Base-by-base conservation (phyloP, 306 rosid genomes). In the Urtica urens region DNA sequence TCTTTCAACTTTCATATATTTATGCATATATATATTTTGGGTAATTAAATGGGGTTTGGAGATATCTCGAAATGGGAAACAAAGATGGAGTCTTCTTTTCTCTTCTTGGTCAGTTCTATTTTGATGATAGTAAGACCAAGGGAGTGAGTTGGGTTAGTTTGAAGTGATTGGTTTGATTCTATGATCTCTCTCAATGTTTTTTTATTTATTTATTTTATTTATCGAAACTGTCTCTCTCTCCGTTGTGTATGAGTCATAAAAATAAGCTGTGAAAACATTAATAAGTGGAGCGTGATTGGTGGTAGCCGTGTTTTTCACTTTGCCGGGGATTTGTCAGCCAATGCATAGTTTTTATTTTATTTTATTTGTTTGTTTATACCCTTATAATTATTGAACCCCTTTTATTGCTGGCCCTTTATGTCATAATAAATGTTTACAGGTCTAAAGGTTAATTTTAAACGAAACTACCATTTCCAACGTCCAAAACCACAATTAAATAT, bases 271-370 rank as follows among this genome's bases (percentile, higher is more conserved):
- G n/a, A n/a, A n/a, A n/a, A n/a, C 2, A 35, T 35, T 2, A 35
- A 35, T 78, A 38, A 67, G 15, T 7, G 23, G 34, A 64, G 70
- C 90, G 90, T 82, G 88, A 79, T 77, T 68, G 67, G 72, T 64
- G 73, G 56, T 47, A 23, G 38, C 33, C 3, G 1, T 28, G 37
- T 19, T 30, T 72, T 60, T 26, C 57, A 59, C 51, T 57, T 33
- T 51, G 55, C 24, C 38, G 67, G 65, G 65, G 46, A 2, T 66
- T 34, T 34, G 68, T 25, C 64, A 43, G 59, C 38, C 16, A 19
- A 13, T 33, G 34, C 37, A 16, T 38, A 7, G 4, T 16, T 43
- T 30, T 5, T 13, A 5, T 18, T 15, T 16, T 38, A 4, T 28
- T 4, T 16, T 15, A 6, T 35, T 2, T 7, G 7, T 41, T 41